phyloP scores from a whole-genome alignment of 164 flowering plant genomes.

The Sedum album region DNA sequence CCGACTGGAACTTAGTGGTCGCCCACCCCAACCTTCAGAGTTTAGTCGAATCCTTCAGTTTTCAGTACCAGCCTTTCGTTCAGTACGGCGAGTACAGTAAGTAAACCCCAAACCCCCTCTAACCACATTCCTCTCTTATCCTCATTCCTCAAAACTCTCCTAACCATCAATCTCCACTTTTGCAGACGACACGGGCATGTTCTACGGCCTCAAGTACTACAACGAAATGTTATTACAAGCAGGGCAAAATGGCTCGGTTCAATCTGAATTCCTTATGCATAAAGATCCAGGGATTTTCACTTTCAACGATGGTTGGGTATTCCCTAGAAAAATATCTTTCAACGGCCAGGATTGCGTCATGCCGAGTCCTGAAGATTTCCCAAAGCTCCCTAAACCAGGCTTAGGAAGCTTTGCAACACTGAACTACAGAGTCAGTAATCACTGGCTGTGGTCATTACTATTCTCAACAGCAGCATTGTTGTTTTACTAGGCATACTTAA shows the following conservation, averaged over 20 bases:
- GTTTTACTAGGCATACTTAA: neutral
- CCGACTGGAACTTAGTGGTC: slow-evolving; percentile 25
- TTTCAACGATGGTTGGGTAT: slow-evolving; percentile 65
- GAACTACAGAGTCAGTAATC: neutral
- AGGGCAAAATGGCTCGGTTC: slow-evolving; percentile 52
- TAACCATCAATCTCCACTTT: neutral
- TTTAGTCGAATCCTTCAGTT: slow-evolving; percentile 24
- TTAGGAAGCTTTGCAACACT: neutral
- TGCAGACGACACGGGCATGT: slow-evolving; percentile 78
- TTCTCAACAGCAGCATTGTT: neutral
- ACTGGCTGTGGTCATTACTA: neutral
- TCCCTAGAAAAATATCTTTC: slow-evolving; percentile 62
- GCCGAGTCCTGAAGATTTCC: slow-evolving; percentile 5
- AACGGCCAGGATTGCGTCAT: slow-evolving; percentile 24
- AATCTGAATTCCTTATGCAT: slow-evolving; percentile 51
- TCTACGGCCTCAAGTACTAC: slow-evolving; percentile 62
- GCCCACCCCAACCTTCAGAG: slow-evolving; percentile 28
- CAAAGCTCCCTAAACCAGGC: slow-evolving; percentile 1
- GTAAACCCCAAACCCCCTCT: slow-evolving; percentile 2
- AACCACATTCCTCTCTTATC: too few species aligned
- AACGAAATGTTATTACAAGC: slow-evolving; percentile 62
- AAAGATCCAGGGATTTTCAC: slow-evolving; percentile 56
- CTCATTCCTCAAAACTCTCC: neutral
- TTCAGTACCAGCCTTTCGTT: slow-evolving; percentile 26
- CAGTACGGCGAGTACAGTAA: slow-evolving; percentile 24